phyloP scores from a whole-genome alignment of 768 basidiomycete genomes.

The Amanita polypyramis region DNA sequence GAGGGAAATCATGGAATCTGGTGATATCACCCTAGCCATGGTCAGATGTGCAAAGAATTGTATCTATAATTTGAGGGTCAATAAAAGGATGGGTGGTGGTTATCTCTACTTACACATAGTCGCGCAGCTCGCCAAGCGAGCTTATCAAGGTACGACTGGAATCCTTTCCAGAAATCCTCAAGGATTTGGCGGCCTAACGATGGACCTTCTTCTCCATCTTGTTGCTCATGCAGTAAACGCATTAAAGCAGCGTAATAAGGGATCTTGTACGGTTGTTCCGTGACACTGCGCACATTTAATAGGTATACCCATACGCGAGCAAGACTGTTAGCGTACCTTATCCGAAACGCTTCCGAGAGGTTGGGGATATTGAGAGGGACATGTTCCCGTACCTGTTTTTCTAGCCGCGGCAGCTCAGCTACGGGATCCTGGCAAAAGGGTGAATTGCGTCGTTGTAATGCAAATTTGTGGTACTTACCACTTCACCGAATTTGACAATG shows the following conservation, averaged over 20 bases:
- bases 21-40: conserved; percentile 61
- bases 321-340: conserved; percentile 40
- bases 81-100: background rate
- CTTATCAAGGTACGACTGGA: conserved; percentile 82
- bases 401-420: conserved; percentile 60
- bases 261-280: conserved; percentile 91
- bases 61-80: conserved; percentile 40
- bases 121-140: conserved; percentile 87
- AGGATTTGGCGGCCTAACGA: conserved; percentile 62
- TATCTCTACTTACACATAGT: conserved; percentile 56
- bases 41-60: conserved; percentile 90
- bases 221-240: conserved; percentile 48
- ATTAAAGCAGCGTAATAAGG: conserved; percentile 81
- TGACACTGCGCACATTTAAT: conserved; percentile 43
- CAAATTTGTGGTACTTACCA: conserved; percentile 36
- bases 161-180: conserved; percentile 87
- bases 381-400: conserved; percentile 53
- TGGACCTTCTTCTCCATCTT: conserved; percentile 28
- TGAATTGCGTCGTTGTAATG: background rate
- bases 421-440: conserved; percentile 41
- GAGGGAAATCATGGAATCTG: conserved; percentile 70
- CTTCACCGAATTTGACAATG: conserved; percentile 72
- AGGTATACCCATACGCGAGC: conserved; percentile 6
- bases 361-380: conserved; percentile 47
- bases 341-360: conserved; percentile 65